These are phyloP conservation scores for Magnusiomyces tetraspermus DNA, from an alignment of 1,139 yeast genomes.

Conservation along the genomic window DNA sequence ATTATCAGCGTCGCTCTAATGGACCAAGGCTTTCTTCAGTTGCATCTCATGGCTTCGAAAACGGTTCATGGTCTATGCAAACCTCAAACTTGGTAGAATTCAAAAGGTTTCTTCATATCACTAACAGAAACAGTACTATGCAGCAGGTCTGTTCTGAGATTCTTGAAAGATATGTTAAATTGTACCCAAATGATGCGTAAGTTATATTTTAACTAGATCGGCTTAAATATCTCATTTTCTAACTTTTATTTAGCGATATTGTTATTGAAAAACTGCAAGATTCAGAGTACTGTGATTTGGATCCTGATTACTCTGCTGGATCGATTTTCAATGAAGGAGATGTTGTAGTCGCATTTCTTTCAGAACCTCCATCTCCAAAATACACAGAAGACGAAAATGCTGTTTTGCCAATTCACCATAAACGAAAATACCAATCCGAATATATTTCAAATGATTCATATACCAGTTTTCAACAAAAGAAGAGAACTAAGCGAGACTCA, in stretches of 20 bases:
- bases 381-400: neutral
- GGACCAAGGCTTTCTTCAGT: neutral
- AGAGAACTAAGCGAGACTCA: neutral
- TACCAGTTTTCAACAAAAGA: neutral
- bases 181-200: conserved; percentile 49
- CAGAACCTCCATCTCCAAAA: neutral
- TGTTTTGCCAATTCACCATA: neutral
- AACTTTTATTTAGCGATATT: conserved; percentile 21
- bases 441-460: neutral
- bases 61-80: neutral
- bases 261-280: conserved; percentile 55
- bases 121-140: conserved; percentile 40
- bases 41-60: neutral
- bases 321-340: conserved; percentile 55
- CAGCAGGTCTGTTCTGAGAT: conserved; percentile 45
- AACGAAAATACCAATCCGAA: neutral
- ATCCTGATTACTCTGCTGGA: conserved; percentile 57
- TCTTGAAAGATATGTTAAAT: conserved; percentile 41
- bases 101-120: conserved; percentile 47
- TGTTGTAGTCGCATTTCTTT: conserved; percentile 30
- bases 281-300: conserved; percentile 57
- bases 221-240: neutral
- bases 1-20: neutral
- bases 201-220: neutral
- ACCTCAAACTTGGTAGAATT: conserved; percentile 4